Evolutionary conservation across 768 basidiomycete species (phyloP).

Genomic region (Podaxis sp.): DNA sequence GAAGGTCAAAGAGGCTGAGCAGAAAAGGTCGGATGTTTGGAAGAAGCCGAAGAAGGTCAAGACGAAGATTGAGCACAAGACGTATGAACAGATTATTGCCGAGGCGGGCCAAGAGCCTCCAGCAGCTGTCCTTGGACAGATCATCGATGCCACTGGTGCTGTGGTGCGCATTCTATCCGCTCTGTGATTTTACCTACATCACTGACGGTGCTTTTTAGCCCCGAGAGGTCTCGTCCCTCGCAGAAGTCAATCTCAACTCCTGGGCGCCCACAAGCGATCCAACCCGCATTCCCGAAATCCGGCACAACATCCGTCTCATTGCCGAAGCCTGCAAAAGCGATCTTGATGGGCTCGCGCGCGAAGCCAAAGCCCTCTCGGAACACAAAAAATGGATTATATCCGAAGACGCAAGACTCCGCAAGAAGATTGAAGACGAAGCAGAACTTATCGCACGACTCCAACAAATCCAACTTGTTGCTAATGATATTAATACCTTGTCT

Average conservation of each 20-base stretch:
- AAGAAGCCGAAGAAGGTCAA: slow-evolving; percentile 83
- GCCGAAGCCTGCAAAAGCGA: slow-evolving; percentile 78
- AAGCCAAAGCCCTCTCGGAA: slow-evolving; percentile 81
- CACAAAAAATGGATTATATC: slow-evolving; percentile 65
- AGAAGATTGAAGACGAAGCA: slow-evolving; percentile 72
- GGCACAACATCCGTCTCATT: slow-evolving; percentile 91
- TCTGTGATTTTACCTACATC: slow-evolving; percentile 7
- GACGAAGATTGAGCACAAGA: slow-evolving; percentile 87
- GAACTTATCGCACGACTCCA: slow-evolving; percentile 74
- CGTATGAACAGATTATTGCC: slow-evolving; percentile 92
- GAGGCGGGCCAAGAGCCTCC: slow-evolving; percentile 69
- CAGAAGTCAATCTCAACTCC: slow-evolving; percentile 66
- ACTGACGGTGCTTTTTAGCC: slow-evolving; percentile 42
- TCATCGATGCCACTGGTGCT: slow-evolving; percentile 93
- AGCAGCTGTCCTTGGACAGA: slow-evolving; percentile 66
- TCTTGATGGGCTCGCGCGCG: slow-evolving; percentile 83
- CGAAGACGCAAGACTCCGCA: slow-evolving; percentile 69
- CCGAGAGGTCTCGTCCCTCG: slow-evolving; percentile 82
- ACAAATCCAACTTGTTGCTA: slow-evolving; percentile 69
- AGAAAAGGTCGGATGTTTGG: slow-evolving; percentile 77
- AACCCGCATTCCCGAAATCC: slow-evolving; percentile 91
- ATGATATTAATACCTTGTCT: slow-evolving; percentile 62
- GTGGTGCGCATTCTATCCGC: slow-evolving; percentile 52
- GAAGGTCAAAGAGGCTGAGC: slow-evolving; percentile 48
- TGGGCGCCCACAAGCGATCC: slow-evolving; percentile 89